These are phyloP conservation scores for Diaporthe ampelina DNA, from an alignment of 2,329 filamentous ascomycete species.

Conservation along the genomic window DNA sequence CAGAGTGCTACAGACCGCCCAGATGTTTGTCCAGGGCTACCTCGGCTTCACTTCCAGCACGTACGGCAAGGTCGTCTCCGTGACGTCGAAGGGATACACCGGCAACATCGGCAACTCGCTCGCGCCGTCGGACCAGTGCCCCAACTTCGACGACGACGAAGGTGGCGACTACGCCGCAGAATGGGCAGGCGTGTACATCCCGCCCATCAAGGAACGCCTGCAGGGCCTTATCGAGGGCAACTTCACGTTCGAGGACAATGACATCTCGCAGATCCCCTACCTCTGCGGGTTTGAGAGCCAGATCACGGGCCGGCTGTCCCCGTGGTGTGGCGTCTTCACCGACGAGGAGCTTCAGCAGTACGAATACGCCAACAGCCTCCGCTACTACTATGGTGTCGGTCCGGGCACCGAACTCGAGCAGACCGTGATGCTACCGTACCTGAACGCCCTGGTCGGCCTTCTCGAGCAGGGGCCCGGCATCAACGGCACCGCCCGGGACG, in stretches of 20 bases:
- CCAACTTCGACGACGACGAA: constrained; percentile 67
- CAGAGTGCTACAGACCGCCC: constrained; percentile 72
- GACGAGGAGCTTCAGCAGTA: constrained; percentile 73
- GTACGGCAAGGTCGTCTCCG: constrained; percentile 68
- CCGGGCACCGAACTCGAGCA: constrained; percentile 67
- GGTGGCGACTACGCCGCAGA: constrained; percentile 60
- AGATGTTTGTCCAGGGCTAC: constrained; percentile 73
- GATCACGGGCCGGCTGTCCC: constrained; percentile 72
- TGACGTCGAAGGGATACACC: constrained; percentile 68
- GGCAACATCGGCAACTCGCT: constrained; percentile 72
- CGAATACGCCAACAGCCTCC: constrained; percentile 77
- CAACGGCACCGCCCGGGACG: constrained; percentile 61
- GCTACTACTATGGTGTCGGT: constrained; percentile 77
- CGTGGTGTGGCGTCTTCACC: constrained; percentile 74
- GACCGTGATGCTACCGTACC: constrained; percentile 73
- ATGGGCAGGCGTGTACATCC: constrained; percentile 67
- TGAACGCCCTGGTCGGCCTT: constrained; percentile 66
- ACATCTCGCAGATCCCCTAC: constrained; percentile 73
- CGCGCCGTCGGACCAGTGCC: constrained; percentile 73
- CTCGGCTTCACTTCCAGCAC: constrained; percentile 68
- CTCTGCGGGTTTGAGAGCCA: constrained; percentile 79
- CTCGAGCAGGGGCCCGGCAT: constrained; percentile 66
- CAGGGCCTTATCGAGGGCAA: constrained; percentile 67
- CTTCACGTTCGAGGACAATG: constrained; percentile 66
- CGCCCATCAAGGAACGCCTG: constrained; percentile 66